phyloP scores from a whole-genome alignment of 306 rosid genomes.

The Nissolia schottii region DNA sequence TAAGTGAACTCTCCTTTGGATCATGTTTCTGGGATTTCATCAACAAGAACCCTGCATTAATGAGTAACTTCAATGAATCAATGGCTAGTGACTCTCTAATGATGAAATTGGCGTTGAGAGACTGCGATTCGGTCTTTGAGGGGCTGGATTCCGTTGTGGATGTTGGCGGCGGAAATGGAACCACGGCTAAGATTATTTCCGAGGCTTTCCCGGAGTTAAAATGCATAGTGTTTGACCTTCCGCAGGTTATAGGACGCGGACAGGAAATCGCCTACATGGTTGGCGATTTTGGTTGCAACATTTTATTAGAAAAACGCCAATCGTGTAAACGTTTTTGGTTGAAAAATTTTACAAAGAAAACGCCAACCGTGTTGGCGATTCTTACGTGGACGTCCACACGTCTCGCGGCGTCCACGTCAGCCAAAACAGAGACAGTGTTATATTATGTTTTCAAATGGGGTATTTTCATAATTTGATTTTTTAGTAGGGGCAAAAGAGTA shows the following conservation, averaged over 20 bases:
- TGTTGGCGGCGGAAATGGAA: conserved; percentile 17
- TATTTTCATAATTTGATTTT: conserved; percentile 29
- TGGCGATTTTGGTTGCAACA: background rate
- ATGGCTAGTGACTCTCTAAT: conserved; percentile 39
- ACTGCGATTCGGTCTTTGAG: conserved; percentile 27
- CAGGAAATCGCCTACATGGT: background rate
- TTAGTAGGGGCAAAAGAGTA: conserved; percentile 11
- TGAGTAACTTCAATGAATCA: conserved; percentile 11
- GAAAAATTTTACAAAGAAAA: too few species aligned
- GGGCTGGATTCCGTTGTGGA: conserved; percentile 30
- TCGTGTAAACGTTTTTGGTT: background rate
- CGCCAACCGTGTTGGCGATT: too few species aligned
- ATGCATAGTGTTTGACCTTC: conserved; percentile 6
- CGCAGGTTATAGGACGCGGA: background rate
- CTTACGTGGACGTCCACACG: too few species aligned
- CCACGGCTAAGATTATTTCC: background rate
- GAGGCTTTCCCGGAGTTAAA: background rate
- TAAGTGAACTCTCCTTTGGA: background rate
- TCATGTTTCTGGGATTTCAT: background rate
- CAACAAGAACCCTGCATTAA: background rate
- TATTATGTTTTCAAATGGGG: conserved; percentile 5
- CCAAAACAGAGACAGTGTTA: too few species aligned
- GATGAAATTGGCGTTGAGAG: conserved; percentile 31
- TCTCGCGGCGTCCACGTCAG: too few species aligned
- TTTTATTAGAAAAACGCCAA: too few species aligned